Conservation (phyloP, 768 basidiomycete species). For the Panellus pusillus region DNA sequence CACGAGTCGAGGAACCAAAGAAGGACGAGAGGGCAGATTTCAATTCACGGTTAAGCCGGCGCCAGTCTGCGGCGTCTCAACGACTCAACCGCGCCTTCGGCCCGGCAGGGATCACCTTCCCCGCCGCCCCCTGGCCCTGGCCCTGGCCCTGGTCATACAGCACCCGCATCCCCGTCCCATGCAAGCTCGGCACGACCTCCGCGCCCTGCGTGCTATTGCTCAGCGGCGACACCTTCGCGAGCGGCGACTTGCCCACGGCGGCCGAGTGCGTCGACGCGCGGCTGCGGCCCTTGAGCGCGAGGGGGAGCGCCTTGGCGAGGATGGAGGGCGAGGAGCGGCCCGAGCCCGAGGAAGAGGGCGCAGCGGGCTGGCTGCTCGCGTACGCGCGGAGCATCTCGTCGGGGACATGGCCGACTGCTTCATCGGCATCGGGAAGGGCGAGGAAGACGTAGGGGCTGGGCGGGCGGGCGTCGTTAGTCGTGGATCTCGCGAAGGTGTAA, state of each 20-base stretch:
- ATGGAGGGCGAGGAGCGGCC: no score
- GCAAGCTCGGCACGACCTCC: slow-evolving; percentile 4
- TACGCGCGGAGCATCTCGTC: slow-evolving; percentile 80
- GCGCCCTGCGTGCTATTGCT: slow-evolving; percentile 1
- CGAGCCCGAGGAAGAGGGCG: not conserved
- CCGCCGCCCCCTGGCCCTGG: not conserved
- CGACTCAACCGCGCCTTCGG: no score
- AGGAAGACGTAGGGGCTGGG: slow-evolving; percentile 22
- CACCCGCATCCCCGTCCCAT: slow-evolving; percentile 14
- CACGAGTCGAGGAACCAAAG: no score
- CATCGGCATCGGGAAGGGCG: slow-evolving; percentile 34
- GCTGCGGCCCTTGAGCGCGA: no score
- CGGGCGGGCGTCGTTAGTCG: slow-evolving; percentile 11
- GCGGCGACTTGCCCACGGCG: not conserved
- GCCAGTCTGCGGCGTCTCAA: no score
- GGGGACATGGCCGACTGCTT: slow-evolving; percentile 44
- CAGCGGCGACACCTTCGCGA: not conserved
- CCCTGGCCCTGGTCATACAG: slow-evolving; percentile 7
- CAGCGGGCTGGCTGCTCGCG: slow-evolving; percentile 44
- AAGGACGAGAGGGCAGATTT: no score
- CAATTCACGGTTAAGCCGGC: no score
- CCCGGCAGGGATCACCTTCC: no score
- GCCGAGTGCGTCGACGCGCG: no score
- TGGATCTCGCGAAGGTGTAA: slow-evolving; percentile 1
- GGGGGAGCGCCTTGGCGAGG: no score